Percentiles rank a stretch among this genome's conserved stretches.
phyloP scores from a whole-genome alignment of 2,329 filamentous ascomycete species.

The Ascosphaera pollenicola region DNA sequence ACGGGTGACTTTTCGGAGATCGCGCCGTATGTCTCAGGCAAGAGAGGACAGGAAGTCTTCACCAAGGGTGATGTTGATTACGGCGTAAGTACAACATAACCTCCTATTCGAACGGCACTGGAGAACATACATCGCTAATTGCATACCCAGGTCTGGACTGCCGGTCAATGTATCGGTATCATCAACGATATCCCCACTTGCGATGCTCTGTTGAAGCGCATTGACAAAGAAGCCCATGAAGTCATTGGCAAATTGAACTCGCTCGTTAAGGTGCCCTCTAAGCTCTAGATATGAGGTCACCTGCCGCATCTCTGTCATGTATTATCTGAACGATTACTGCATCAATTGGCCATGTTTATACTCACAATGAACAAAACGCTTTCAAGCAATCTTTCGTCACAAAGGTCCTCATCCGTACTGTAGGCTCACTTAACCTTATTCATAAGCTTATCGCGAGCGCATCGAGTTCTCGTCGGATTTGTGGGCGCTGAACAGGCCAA shows the following conservation, averaged over 20 bases:
- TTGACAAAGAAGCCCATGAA: slow-evolving; percentile 54
- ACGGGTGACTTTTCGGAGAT: slow-evolving; percentile 81
- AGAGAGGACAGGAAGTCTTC: slow-evolving; percentile 80
- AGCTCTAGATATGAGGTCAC: too few relatives aligned
- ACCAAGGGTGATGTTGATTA: slow-evolving; percentile 75
- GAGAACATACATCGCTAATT: not conserved
- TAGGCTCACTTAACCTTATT: too few relatives aligned
- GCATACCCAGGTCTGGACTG: slow-evolving; percentile 96
- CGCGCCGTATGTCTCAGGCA: slow-evolving; percentile 67
- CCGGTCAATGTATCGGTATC: slow-evolving; percentile 79
- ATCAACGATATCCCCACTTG: slow-evolving; percentile 71
- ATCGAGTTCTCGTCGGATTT: too few relatives aligned
- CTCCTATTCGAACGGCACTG: not conserved
- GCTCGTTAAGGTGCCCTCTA: too few relatives aligned
- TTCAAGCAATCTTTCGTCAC: too few relatives aligned
- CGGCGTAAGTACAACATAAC: slow-evolving; percentile 39
- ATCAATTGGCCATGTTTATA: too few relatives aligned
- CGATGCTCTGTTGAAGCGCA: slow-evolving; percentile 42
- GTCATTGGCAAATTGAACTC: slow-evolving; percentile 37
- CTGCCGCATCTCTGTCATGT: too few relatives aligned
- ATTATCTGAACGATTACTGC: too few relatives aligned
- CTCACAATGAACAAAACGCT: too few relatives aligned
- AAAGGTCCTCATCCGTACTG: too few relatives aligned
- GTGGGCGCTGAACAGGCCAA: too few relatives aligned
- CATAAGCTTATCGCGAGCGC: too few relatives aligned